Conservation (phyloP, 2,329 filamentous ascomycete species). For the Ophiostoma piceae region DNA sequence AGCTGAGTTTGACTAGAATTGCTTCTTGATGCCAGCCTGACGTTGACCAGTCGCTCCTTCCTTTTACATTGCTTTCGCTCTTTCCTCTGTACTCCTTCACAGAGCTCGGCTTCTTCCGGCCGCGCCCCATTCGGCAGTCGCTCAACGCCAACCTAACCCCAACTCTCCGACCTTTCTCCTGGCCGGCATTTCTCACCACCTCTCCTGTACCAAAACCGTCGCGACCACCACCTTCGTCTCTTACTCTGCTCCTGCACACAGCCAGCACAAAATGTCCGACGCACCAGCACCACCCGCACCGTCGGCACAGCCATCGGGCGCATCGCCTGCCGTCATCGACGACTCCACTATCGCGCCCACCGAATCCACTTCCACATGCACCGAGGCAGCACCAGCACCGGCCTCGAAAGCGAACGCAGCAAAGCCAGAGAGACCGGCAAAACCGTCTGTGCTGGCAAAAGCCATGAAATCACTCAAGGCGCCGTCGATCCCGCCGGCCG, state of each 20-base stretch:
- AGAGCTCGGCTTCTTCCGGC: conserved; percentile 6
- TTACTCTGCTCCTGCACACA: neutral
- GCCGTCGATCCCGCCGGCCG: neutral
- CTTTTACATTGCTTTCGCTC: neutral
- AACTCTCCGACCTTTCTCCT: conserved; percentile 1
- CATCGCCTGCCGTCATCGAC: neutral
- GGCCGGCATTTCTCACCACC: conserved; percentile 7
- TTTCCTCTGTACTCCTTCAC: too few species aligned
- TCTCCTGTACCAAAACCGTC: neutral
- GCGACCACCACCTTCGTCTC: neutral
- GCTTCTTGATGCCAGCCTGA: neutral
- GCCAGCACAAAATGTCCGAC: neutral
- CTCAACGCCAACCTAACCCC: neutral
- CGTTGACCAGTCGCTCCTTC: conserved; percentile 7
- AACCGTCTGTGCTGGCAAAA: neutral
- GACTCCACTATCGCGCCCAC: conserved; percentile 3
- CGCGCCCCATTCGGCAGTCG: too few species aligned
- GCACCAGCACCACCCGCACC: neutral
- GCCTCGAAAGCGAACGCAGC: neutral
- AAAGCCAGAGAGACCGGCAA: neutral
- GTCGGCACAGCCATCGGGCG: neutral
- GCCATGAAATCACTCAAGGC: neutral
- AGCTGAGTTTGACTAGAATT: neutral
- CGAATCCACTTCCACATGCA: conserved; percentile 11
- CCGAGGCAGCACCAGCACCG: neutral